Evolutionary conservation across 441 rosid species (phyloP).

Genomic region (Geranium incanum): DNA sequence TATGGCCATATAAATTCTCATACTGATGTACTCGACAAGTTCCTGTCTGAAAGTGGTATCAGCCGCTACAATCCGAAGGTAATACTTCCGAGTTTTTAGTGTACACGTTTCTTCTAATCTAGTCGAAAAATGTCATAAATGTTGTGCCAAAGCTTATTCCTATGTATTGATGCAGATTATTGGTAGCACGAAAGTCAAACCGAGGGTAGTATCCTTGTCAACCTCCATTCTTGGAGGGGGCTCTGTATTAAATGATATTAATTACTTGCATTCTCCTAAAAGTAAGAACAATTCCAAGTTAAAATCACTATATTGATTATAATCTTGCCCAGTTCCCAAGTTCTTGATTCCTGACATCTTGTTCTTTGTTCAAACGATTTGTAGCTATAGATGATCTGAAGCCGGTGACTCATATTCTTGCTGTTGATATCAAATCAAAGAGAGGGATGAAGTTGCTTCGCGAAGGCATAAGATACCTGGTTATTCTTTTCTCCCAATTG

Average conservation of each 20-base stretch:
- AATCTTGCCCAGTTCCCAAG: constrained; percentile 17
- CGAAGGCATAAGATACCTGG: constrained; percentile 90
- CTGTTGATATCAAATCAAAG: constrained; percentile 61
- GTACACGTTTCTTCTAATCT: constrained; percentile 11
- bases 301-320: constrained; percentile 9
- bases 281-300: constrained; percentile 46
- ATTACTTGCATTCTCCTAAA: constrained; percentile 81
- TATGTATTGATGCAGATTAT: constrained; percentile 49
- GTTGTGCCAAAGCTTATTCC: constrained; percentile 3
- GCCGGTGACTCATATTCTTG: constrained; percentile 92
- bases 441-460: constrained; percentile 76
- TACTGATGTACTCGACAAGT: constrained; percentile 80
- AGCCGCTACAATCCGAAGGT: constrained; percentile 94
- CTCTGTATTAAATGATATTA: constrained; percentile 53
- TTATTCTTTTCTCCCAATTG: constrained; percentile 24
- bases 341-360: constrained; percentile 21
- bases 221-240: constrained; percentile 52
- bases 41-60: constrained; percentile 77
- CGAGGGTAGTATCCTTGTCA: constrained; percentile 60
- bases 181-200: constrained; percentile 57
- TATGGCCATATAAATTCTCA: constrained; percentile 78
- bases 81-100: constrained; percentile 20
- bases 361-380: constrained; percentile 24
- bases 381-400: constrained; percentile 78
- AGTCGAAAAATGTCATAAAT: constrained; percentile 5